These are phyloP conservation scores for Exophiala spinifera DNA, from an alignment of 2,329 filamentous ascomycete species.

Conservation along the genomic window DNA sequence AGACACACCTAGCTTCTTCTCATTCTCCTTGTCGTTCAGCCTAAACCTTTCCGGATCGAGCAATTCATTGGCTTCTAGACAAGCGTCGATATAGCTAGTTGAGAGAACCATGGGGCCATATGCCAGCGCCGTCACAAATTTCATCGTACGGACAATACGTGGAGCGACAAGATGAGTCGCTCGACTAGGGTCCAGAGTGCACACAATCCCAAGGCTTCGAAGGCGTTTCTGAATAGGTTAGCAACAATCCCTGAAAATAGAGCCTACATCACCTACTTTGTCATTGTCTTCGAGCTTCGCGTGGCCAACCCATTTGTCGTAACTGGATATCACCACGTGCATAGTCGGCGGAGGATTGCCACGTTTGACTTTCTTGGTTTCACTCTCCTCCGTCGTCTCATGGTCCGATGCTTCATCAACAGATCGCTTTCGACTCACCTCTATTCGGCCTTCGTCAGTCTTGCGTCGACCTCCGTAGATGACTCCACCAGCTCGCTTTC, in stretches of 20 bases:
- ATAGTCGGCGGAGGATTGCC: conserved; percentile 61
- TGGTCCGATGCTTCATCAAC: conserved; percentile 37
- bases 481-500: conserved; percentile 71
- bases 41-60: conserved; percentile 63
- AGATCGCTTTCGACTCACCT: conserved; percentile 42
- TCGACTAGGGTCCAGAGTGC: conserved; percentile 70
- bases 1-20: conserved; percentile 67
- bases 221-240: conserved; percentile 63
- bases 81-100: conserved; percentile 73
- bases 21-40: conserved; percentile 69
- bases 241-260: neutral
- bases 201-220: conserved; percentile 75
- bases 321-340: conserved; percentile 78
- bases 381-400: conserved; percentile 39
- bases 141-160: conserved; percentile 80
- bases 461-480: conserved; percentile 56
- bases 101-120: conserved; percentile 74
- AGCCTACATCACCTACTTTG: conserved; percentile 56
- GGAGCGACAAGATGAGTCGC: conserved; percentile 89
- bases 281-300: conserved; percentile 73
- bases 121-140: conserved; percentile 86
- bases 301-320: conserved; percentile 74
- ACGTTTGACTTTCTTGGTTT: conserved; percentile 54
- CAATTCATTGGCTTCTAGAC: conserved; percentile 65
- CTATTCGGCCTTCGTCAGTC: conserved; percentile 40